Conservation (phyloP, 2,329 filamentous ascomycete genomes). For the Arthrocladium fulminans region DNA sequence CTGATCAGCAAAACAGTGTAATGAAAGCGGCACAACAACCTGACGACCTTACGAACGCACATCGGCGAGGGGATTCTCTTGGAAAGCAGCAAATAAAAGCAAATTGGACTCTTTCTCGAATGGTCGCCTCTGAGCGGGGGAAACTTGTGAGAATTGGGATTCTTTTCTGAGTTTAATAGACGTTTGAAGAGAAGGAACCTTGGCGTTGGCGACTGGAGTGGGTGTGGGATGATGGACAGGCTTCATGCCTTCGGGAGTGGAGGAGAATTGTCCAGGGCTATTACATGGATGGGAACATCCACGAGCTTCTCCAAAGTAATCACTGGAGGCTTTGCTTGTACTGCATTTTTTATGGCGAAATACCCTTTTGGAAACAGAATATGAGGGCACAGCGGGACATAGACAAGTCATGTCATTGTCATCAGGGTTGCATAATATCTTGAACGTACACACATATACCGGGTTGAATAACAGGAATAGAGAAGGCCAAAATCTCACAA, state of each 20-base stretch:
- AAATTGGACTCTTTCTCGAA: neutral
- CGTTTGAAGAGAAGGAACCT: constrained; percentile 6
- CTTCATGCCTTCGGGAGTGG: neutral
- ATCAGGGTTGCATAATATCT: constrained; percentile 9
- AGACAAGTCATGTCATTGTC: constrained; percentile 9
- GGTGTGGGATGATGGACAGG: neutral
- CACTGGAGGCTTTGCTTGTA: constrained; percentile 6
- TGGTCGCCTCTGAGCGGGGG: neutral
- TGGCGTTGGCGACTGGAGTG: neutral
- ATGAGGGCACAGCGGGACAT: constrained; percentile 6
- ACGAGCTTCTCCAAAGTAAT: neutral
- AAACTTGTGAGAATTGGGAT: constrained; percentile 5
- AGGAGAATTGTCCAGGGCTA: neutral
- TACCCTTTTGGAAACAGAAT: constrained; percentile 6
- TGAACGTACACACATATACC: constrained; percentile 3
- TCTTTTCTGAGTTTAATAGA: constrained; percentile 10
- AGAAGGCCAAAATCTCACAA: neutral
- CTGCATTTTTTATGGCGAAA: constrained; percentile 7
- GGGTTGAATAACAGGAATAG: neutral
- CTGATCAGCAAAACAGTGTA: constrained; percentile 6
- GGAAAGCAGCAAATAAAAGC: constrained; percentile 4
- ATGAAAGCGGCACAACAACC: constrained; percentile 6
- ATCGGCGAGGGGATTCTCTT: neutral
- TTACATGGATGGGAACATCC: neutral
- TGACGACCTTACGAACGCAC: constrained; percentile 11